Conservation (phyloP, 768 basidiomycete species). For the Paxillus ammoniavirescens region DNA sequence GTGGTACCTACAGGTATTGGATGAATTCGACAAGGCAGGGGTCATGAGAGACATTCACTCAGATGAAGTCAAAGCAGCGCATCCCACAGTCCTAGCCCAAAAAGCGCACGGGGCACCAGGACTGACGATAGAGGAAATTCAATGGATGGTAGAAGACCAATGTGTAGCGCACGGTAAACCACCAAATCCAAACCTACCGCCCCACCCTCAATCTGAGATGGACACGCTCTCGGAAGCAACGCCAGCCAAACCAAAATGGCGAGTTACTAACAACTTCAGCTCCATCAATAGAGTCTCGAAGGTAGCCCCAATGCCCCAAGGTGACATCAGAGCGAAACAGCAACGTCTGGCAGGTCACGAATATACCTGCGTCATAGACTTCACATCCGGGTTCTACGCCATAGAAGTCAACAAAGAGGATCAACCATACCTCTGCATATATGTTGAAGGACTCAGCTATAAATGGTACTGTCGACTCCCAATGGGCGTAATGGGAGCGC, state of each 20-base stretch:
- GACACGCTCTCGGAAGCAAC: not conserved
- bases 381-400: conserved; percentile 37
- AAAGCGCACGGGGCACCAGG: conserved; percentile 7
- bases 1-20: conserved; percentile 30
- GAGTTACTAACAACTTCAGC: conserved; percentile 6
- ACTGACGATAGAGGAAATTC: conserved; percentile 9
- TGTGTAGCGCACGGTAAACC: conserved; percentile 5
- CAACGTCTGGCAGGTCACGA: conserved; percentile 17
- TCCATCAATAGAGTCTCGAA: conserved; percentile 32
- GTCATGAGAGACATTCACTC: conserved; percentile 16
- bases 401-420: not conserved
- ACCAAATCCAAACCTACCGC: not conserved
- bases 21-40: conserved; percentile 34
- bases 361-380: conserved; percentile 37
- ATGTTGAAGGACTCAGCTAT: conserved; percentile 36
- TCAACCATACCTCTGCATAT: conserved; percentile 32
- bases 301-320: conserved; percentile 33
- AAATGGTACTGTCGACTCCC: conserved; percentile 37
- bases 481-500: conserved; percentile 41
- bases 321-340: conserved; percentile 40
- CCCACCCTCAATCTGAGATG: not conserved
- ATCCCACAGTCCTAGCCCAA: conserved; percentile 8
- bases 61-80: conserved; percentile 10
- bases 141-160: conserved; percentile 11
- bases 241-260: not conserved